Evolutionary conservation across 1,139 yeast genomes (phyloP).

Genomic region (Hyphopichia wangnamkhiaoensis): DNA sequence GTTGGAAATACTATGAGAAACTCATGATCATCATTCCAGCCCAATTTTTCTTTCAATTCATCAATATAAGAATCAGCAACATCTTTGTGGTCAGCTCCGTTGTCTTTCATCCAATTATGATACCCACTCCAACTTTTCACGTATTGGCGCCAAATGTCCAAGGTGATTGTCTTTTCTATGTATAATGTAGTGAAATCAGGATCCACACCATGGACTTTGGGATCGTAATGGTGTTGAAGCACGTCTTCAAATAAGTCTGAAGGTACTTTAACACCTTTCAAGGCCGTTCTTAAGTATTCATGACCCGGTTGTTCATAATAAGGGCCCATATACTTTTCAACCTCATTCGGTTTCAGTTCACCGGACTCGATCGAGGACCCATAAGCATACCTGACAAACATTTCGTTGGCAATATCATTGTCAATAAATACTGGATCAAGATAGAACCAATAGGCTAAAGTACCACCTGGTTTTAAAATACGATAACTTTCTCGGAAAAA

Average conservation of each 20-base stretch:
- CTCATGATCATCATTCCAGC: slow-evolving; percentile 45
- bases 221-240: slow-evolving; percentile 37
- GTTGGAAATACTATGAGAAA: slow-evolving; percentile 62
- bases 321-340: slow-evolving; percentile 57
- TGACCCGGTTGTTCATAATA: slow-evolving; percentile 81
- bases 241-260: slow-evolving; percentile 39
- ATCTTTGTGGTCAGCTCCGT: slow-evolving; percentile 28
- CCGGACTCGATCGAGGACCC: slow-evolving; percentile 24
- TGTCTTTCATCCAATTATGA: slow-evolving; percentile 60
- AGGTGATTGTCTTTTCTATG: slow-evolving; percentile 41
- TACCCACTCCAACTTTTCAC: slow-evolving; percentile 71
- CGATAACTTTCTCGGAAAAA: slow-evolving; percentile 54
- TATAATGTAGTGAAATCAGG: slow-evolving; percentile 32
- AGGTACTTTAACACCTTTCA: slow-evolving; percentile 46
- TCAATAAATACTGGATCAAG: slow-evolving; percentile 60
- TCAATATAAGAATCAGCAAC: slow-evolving; percentile 44
- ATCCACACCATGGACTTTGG: slow-evolving; percentile 26
- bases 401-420: slow-evolving; percentile 40
- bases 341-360: slow-evolving; percentile 21
- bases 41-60: slow-evolving; percentile 40
- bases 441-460: slow-evolving; percentile 79
- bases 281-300: slow-evolving; percentile 44
- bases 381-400: slow-evolving; percentile 40
- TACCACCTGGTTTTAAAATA: slow-evolving; percentile 58
- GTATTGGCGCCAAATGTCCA: slow-evolving; percentile 49